A percentile compares a stretch with the other conserved stretches of the same genome.
These are phyloP conservation scores for Debaryomyces prosopidis DNA, from an alignment of 805 yeast species.

Conservation along the genomic window DNA sequence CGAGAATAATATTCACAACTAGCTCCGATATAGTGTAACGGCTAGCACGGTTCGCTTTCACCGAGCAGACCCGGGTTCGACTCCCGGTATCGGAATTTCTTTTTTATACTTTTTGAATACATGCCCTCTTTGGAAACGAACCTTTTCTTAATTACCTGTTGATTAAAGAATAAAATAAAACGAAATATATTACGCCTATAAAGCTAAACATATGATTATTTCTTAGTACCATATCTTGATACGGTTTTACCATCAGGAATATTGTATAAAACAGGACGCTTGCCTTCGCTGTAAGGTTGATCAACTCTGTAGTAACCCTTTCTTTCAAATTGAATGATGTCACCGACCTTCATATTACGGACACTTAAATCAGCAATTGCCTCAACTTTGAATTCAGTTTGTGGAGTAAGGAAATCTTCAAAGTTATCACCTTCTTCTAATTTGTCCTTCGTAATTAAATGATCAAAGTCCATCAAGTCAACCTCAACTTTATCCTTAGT, in stretches of 20 bases:
- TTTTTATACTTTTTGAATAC: conserved; percentile 1
- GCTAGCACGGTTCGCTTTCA: conserved; percentile 56
- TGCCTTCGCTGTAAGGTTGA: conserved; percentile 51
- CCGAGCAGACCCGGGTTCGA: conserved; percentile 74
- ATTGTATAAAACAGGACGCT: conserved; percentile 78
- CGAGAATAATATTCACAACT: too few relatives aligned
- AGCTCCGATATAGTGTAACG: conserved; percentile 56
- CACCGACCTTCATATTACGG: conserved; percentile 76
- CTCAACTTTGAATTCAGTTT: conserved; percentile 77
- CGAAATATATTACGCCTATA: not conserved
- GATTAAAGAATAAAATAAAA: too few relatives aligned
- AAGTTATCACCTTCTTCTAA: conserved; percentile 92
- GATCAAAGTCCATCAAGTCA: conserved; percentile 89
- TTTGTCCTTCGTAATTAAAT: conserved; percentile 91
- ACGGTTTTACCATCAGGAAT: conserved; percentile 89
- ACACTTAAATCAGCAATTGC: conserved; percentile 84
- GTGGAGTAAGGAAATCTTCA: conserved; percentile 85
- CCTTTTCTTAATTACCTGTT: too few relatives aligned
- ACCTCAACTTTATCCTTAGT: conserved; percentile 70
- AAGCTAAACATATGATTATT: conserved; percentile 15
- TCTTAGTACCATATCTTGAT: conserved; percentile 35
- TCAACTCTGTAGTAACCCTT: conserved; percentile 94
- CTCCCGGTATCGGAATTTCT: conserved; percentile 75
- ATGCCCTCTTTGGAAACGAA: too few relatives aligned
- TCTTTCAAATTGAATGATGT: conserved; percentile 91